A percentile compares a stretch with the other conserved stretches of the same genome.
Conservation (phyloP, 2,329 filamentous ascomycete species). For the Dryadomyces quercivorus region DNA sequence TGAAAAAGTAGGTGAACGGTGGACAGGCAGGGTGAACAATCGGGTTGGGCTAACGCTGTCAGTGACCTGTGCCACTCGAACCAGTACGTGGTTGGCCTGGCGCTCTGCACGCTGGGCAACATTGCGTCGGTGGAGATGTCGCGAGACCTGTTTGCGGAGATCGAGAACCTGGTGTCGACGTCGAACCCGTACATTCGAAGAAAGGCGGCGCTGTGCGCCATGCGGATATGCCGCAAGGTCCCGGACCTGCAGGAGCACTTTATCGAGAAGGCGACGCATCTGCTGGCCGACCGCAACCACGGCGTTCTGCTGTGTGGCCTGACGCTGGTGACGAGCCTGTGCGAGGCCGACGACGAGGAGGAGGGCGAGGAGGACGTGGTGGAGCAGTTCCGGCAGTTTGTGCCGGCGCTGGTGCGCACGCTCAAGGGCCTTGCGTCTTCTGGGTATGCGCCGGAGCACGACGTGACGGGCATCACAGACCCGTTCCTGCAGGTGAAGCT, state of each 20-base stretch:
- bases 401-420: slow-evolving; percentile 76
- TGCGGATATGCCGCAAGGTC: slow-evolving; percentile 97
- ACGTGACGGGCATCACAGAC: slow-evolving; percentile 95
- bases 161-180: slow-evolving; percentile 82
- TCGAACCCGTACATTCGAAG: slow-evolving; percentile 96
- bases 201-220: slow-evolving; percentile 96
- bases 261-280: slow-evolving; percentile 77
- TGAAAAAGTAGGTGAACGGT: slow-evolving; percentile 69
- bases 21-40: no score
- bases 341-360: slow-evolving; percentile 87
- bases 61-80: slow-evolving; percentile 96
- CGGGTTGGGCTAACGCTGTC: slow-evolving; percentile 25
- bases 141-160: slow-evolving; percentile 88
- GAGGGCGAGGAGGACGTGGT: slow-evolving; percentile 81
- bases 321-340: slow-evolving; percentile 82
- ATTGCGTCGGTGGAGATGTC: slow-evolving; percentile 99
- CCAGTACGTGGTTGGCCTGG: slow-evolving; percentile 94
- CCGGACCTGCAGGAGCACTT: slow-evolving; percentile 97
- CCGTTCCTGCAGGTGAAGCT: slow-evolving; percentile 98
- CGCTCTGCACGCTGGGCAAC: slow-evolving; percentile 91
- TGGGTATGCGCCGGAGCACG: slow-evolving; percentile 93
- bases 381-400: slow-evolving; percentile 79
- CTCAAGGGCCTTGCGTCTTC: slow-evolving; percentile 88
- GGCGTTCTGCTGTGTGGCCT: slow-evolving; percentile 88
- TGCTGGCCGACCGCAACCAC: slow-evolving; percentile 88